Conservation (phyloP, 345 rosid species). For the Hevea brasiliensis region DNA sequence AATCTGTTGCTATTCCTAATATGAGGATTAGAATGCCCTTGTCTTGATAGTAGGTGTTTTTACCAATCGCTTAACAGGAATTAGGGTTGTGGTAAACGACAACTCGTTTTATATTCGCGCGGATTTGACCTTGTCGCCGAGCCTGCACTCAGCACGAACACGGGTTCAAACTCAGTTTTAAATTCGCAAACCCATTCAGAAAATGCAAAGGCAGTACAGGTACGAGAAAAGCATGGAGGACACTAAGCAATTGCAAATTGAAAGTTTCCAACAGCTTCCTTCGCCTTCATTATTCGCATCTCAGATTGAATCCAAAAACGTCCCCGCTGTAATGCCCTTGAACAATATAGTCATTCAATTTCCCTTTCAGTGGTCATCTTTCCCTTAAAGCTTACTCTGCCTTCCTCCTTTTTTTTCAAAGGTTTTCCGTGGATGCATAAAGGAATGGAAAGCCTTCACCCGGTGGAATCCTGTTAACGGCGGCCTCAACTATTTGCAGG, state of each 20-base stretch:
- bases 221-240: constrained; percentile 21
- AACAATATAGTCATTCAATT: background rate
- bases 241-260: constrained; percentile 27
- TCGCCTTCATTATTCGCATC: constrained; percentile 55
- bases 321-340: constrained; percentile 54
- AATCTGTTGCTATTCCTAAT: no score
- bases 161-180: background rate
- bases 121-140: background rate
- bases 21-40: no score
- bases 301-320: constrained; percentile 58
- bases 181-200: no score
- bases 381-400: background rate
- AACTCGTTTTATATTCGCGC: no score
- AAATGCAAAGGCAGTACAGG: background rate
- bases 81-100: no score
- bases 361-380: background rate
- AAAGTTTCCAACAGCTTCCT: constrained; percentile 48
- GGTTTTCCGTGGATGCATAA: constrained; percentile 62
- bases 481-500: constrained; percentile 85
- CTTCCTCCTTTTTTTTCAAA: background rate
- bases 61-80: no score
- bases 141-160: no score
- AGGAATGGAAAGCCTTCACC: constrained; percentile 61
- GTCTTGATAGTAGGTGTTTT: no score
- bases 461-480: constrained; percentile 67